Evolutionary conservation across 805 yeast genomes (phyloP).

Genomic region (Wickerhamomyces mucosus): DNA sequence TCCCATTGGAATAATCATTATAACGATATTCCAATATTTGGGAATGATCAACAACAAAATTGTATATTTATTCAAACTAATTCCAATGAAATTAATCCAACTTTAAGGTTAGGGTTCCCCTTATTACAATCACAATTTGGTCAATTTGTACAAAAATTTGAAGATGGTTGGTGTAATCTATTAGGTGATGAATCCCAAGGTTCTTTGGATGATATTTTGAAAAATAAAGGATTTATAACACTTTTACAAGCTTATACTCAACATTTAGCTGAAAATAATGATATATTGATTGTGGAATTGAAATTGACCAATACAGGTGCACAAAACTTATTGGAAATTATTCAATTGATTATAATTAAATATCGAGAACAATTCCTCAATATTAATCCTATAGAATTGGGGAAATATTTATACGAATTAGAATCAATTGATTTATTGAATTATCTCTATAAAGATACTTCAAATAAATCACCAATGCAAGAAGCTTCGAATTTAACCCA

Average conservation of each 20-base stretch:
- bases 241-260: conserved; percentile 35
- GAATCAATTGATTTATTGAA: conserved; percentile 36
- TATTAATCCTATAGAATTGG: conserved; percentile 19
- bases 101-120: conserved; percentile 40
- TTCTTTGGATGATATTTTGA: conserved; percentile 36
- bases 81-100: conserved; percentile 24
- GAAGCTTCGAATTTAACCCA: conserved; percentile 37
- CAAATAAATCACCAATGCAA: conserved; percentile 30
- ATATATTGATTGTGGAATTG: conserved; percentile 40
- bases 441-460: conserved; percentile 31
- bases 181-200: conserved; percentile 54
- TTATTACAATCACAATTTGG: conserved; percentile 5
- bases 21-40: conserved; percentile 16
- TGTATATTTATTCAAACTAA: conserved; percentile 30
- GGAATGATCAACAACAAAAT: conserved; percentile 11
- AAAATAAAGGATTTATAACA: conserved; percentile 25
- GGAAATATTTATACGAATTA: conserved; percentile 36
- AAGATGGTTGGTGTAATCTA: conserved; percentile 42
- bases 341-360: conserved; percentile 24
- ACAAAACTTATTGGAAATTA: conserved; percentile 24
- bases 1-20: conserved; percentile 13
- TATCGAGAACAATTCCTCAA: conserved; percentile 11
- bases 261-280: conserved; percentile 25
- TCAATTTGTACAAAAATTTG: conserved; percentile 15
- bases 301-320: conserved; percentile 38